Conservation (phyloP, 257 asterid species). For the Solanum gracilifrons region DNA sequence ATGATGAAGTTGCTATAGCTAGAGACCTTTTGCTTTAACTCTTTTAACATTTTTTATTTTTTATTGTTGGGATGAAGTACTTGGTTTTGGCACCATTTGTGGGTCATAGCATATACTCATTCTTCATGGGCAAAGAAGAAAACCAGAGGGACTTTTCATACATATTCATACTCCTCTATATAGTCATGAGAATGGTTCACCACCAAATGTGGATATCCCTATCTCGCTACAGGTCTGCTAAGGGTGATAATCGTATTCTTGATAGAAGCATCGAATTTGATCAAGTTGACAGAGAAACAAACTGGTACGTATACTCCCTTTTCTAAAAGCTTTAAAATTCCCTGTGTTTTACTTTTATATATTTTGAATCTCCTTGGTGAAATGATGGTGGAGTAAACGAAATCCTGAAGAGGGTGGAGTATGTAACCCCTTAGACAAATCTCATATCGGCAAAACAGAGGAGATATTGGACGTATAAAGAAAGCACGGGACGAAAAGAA, state of each 20-base stretch:
- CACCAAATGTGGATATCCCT: conserved; percentile 67
- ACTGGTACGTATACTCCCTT: conserved; percentile 36
- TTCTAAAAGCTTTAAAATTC: too few species aligned
- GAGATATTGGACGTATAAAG: too few species aligned
- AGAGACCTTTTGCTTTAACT: background rate
- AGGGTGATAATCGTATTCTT: conserved; percentile 46
- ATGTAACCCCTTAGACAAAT: too few species aligned
- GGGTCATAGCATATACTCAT: conserved; percentile 29
- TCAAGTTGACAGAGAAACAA: conserved; percentile 68
- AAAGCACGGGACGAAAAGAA: too few species aligned
- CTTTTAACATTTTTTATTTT: background rate
- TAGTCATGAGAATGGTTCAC: conserved; percentile 40
- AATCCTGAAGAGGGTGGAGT: too few species aligned
- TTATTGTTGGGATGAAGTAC: conserved; percentile 22
- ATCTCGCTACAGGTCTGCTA: conserved; percentile 56
- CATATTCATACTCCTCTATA: conserved; percentile 28
- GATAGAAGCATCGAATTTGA: conserved; percentile 60
- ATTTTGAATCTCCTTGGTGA: too few species aligned
- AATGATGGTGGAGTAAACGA: too few species aligned
- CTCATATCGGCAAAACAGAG: too few species aligned
- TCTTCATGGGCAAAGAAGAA: conserved; percentile 8
- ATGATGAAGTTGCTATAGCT: too few species aligned
- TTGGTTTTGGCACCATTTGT: conserved; percentile 59
- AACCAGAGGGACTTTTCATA: conserved; percentile 24
- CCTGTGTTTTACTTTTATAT: too few species aligned